Conservation (phyloP, 2,329 filamentous ascomycete genomes). For the Ceratocystis destructans region DNA sequence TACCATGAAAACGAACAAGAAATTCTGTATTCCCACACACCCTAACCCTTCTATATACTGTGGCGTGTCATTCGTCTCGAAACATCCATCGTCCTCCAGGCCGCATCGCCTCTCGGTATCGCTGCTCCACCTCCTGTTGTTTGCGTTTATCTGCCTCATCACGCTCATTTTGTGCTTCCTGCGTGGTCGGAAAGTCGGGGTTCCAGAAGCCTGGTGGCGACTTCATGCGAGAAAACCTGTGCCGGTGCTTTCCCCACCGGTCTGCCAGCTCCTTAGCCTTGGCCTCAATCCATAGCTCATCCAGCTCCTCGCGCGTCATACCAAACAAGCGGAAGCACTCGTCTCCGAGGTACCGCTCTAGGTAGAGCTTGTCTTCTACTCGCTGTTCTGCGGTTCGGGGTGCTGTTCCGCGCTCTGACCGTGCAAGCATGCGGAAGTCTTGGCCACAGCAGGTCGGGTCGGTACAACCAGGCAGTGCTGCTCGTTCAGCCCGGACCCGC, state of each 20-base stretch:
- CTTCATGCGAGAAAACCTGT: slow-evolving; percentile 53
- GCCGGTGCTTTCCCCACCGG: slow-evolving; percentile 61
- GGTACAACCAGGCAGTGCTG: slow-evolving; percentile 59
- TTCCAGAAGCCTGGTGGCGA: slow-evolving; percentile 87
- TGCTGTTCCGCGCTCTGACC: slow-evolving; percentile 33
- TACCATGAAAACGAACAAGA: no score
- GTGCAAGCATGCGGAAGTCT: slow-evolving; percentile 53
- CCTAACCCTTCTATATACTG: not conserved
- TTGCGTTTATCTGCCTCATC: slow-evolving; percentile 51
- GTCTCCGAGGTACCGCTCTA: slow-evolving; percentile 46
- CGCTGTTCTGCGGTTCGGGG: slow-evolving; percentile 28
- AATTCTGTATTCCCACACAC: not conserved
- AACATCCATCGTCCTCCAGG: slow-evolving; percentile 67
- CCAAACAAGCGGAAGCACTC: slow-evolving; percentile 43
- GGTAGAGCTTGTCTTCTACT: slow-evolving; percentile 34
- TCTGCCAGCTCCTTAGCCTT: slow-evolving; percentile 60
- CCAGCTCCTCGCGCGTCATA: slow-evolving; percentile 47
- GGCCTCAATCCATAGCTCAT: slow-evolving; percentile 59
- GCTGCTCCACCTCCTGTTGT: slow-evolving; percentile 51
- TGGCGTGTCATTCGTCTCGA: slow-evolving; percentile 49
- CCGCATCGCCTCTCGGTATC: slow-evolving; percentile 70
- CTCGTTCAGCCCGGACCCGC: slow-evolving; percentile 53
- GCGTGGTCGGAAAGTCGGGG: slow-evolving; percentile 76
- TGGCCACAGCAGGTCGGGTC: slow-evolving; percentile 64
- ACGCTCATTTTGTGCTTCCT: slow-evolving; percentile 56